Conservation (phyloP, 2,329 filamentous ascomycete species). For the Colletotrichum cereale region DNA sequence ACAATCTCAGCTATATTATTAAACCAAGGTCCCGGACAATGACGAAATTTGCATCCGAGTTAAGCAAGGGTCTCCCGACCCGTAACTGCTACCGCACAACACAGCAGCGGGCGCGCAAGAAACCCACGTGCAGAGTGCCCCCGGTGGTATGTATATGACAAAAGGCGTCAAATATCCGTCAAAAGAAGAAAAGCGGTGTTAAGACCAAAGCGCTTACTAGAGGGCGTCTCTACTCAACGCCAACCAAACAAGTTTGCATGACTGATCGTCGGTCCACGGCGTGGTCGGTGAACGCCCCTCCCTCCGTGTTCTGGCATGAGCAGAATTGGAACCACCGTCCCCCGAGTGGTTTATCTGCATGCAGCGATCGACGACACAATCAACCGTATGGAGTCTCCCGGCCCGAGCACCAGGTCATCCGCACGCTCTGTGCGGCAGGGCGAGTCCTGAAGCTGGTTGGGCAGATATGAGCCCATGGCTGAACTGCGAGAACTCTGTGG, state of each 20-base stretch:
- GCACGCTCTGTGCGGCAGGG: background rate
- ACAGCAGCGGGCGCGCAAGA: background rate
- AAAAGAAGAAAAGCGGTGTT: background rate
- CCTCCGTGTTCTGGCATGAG: background rate
- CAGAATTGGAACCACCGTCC: background rate
- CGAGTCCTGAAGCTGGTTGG: background rate
- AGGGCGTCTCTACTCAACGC: background rate
- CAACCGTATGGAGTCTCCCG: constrained; percentile 4
- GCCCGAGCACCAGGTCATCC: constrained; percentile 13
- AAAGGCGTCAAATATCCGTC: background rate
- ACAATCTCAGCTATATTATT: background rate
- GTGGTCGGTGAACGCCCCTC: background rate
- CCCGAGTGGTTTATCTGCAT: background rate
- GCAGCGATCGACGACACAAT: constrained; percentile 2
- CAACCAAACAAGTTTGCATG: background rate
- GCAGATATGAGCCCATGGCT: background rate
- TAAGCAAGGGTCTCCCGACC: constrained; percentile 17
- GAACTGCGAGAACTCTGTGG: background rate
- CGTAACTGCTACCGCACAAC: background rate
- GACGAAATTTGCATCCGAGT: constrained; percentile 11
- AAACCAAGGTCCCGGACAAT: background rate
- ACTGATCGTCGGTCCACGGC: background rate
- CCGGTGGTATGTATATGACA: background rate
- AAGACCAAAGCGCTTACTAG: too few relatives aligned
- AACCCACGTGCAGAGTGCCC: background rate